Evolutionary conservation across 2,329 filamentous ascomycete genomes (phyloP).

Genomic region (Fusarium armeniacum): DNA sequence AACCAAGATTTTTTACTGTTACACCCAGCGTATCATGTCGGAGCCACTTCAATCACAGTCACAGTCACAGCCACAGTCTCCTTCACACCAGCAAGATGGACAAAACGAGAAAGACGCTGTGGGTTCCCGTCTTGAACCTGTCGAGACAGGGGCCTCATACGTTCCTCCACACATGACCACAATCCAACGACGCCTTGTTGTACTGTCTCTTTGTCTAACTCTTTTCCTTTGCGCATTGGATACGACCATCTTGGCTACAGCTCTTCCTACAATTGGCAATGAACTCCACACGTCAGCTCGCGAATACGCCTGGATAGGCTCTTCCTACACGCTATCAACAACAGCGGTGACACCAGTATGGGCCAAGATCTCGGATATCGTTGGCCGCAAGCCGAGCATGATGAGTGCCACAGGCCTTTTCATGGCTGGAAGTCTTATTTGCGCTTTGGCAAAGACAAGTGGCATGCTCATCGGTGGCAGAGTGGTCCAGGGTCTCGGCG

Average conservation of each 20-base stretch:
- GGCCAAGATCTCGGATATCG: slow-evolving; percentile 65
- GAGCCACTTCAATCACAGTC: slow-evolving; percentile 19
- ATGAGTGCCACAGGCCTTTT: slow-evolving; percentile 62
- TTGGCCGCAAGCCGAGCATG: slow-evolving; percentile 62
- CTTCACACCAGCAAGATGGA: slow-evolving; percentile 26
- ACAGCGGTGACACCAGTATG: slow-evolving; percentile 51
- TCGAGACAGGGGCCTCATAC: slow-evolving; percentile 41
- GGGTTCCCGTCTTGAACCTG: slow-evolving; percentile 34
- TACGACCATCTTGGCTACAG: slow-evolving; percentile 50
- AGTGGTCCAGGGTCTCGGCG: slow-evolving; percentile 44
- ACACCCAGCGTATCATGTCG: slow-evolving; percentile 21
- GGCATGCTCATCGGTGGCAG: slow-evolving; percentile 64
- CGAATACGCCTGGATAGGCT: slow-evolving; percentile 51
- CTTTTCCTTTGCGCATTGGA: slow-evolving; percentile 48
- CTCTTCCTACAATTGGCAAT: slow-evolving; percentile 48
- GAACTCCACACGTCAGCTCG: slow-evolving; percentile 40
- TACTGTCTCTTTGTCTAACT: slow-evolving; percentile 47
- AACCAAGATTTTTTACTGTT: slow-evolving; percentile 2
- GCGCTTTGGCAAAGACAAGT: slow-evolving; percentile 60
- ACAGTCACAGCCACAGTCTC: slow-evolving; percentile 18
- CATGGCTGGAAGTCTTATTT: slow-evolving; percentile 66
- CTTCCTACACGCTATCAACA: slow-evolving; percentile 46
- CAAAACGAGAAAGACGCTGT: slow-evolving; percentile 18
- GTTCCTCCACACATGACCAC: slow-evolving; percentile 40
- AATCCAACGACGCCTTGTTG: slow-evolving; percentile 42